Percentiles rank a stretch among this genome's conserved stretches.
Evolutionary conservation across 1,284 basidiomycete species (phyloP).

Genomic region (Leccinum solheimii): DNA sequence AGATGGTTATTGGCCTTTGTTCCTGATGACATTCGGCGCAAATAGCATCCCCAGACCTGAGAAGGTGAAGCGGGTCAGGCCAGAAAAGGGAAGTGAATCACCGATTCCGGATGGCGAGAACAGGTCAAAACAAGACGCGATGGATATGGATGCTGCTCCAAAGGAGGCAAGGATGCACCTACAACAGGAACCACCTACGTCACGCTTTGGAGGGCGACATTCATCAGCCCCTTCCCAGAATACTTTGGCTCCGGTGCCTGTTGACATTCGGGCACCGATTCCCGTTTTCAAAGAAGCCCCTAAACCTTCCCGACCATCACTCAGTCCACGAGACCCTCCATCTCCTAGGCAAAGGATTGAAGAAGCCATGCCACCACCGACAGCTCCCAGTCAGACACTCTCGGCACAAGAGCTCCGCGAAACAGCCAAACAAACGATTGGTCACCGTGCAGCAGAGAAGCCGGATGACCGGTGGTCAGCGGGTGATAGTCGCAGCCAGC

Average conservation of each 20-base stretch:
- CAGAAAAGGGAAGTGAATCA: constrained; percentile 50
- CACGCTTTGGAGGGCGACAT: constrained; percentile 30
- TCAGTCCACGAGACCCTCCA: constrained; percentile 41
- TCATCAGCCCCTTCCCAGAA: constrained; percentile 14
- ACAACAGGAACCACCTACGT: constrained; percentile 18
- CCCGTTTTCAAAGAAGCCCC: constrained; percentile 23
- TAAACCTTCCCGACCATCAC: constrained; percentile 17
- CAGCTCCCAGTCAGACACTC: constrained; percentile 72
- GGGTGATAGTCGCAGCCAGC: constrained; percentile 44
- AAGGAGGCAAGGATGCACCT: constrained; percentile 27
- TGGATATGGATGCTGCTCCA: constrained; percentile 41
- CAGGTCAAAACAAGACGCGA: constrained; percentile 34
- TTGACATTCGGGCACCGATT: constrained; percentile 23
- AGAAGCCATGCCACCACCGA: constrained; percentile 69
- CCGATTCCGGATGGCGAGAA: constrained; percentile 39
- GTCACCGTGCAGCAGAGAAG: constrained; percentile 35
- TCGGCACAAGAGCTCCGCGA: constrained; percentile 81
- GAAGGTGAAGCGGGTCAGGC: constrained; percentile 68
- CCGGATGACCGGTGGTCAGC: constrained; percentile 42
- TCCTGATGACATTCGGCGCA: constrained; percentile 7
- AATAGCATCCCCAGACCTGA: constrained; percentile 71
- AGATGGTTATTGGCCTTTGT: not conserved
- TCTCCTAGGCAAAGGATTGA: constrained; percentile 40
- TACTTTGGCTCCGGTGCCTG: constrained; percentile 10
- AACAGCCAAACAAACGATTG: constrained; percentile 67